Conservation (phyloP, 169 alveolate genomes). For the Toxoplasma gondii region DNA sequence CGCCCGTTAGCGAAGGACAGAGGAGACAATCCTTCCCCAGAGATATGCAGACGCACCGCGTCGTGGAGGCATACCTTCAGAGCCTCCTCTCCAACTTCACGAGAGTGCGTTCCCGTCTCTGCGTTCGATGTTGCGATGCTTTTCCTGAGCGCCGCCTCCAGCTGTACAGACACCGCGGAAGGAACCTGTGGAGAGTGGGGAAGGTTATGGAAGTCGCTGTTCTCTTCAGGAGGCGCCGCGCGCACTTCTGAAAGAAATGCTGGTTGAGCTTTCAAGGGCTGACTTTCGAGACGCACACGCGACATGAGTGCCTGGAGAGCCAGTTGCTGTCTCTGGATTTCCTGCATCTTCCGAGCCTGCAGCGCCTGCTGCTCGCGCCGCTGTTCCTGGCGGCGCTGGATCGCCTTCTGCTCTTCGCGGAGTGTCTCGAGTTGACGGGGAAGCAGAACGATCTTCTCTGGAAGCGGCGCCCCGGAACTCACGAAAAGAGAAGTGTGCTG, state of each 20-base stretch:
- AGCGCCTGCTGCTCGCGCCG: not conserved
- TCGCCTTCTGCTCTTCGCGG: conserved; percentile 12
- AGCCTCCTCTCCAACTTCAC: no score
- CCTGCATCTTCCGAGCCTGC: conserved; percentile 2
- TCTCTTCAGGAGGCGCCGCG: no score
- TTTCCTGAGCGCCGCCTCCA: not conserved
- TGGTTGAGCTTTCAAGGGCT: not conserved
- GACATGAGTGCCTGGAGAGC: not conserved
- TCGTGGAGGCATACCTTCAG: no score
- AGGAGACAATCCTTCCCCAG: no score
- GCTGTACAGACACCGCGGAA: not conserved
- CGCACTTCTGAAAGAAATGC: not conserved
- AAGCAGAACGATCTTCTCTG: not conserved
- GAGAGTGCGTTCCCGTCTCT: no score
- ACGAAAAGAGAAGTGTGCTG: not conserved
- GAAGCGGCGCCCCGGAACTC: not conserved
- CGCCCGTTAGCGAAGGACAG: no score
- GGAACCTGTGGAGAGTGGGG: no score
- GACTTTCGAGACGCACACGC: not conserved
- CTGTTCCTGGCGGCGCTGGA: not conserved
- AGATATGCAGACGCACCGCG: no score
- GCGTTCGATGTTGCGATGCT: no score
- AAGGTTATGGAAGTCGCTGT: no score
- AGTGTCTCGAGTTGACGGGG: conserved; percentile 1
- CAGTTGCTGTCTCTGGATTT: not conserved